Evolutionary conservation across 2,329 filamentous ascomycete species (phyloP), one percentile per base, ranked within the genome.

Genomic region (Didymella sp.): DNA sequence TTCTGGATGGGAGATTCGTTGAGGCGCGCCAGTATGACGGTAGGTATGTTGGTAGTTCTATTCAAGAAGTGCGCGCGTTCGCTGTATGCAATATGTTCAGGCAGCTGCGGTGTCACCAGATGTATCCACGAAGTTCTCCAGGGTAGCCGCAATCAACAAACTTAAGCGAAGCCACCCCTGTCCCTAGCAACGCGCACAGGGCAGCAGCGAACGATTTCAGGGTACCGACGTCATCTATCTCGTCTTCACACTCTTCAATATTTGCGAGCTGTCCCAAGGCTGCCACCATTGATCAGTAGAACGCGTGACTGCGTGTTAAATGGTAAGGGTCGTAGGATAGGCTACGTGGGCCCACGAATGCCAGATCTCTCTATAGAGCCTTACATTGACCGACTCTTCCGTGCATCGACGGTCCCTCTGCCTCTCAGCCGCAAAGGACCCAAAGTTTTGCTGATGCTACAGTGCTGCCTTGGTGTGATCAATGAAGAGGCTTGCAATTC

Each of bases 1-100:
- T 57, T 57, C 30, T 58, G 64, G 67, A 69, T 66, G 69, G 73
- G 66, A 46, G 62, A 65, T 56, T 74, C 72, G 66, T 71, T 74
- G 66, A 75, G 70, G 61, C 69, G 68, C 68, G 73, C 73, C 73
- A 75, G 66, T 63, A 72, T 74, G 66, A 63, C 70, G 70, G 66
- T 73, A 35, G 37, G 56, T 61, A 43, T 31, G 22, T 38, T 40
- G 19, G n/a, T 27, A 37, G 4, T 13, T 31, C 24, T 54, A 31
- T 54, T 38, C 27, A 48, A 45, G 31, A 54, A 35, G 41, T 44
- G 35, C 15, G 51, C 56, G 50, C 38, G 11, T 40, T 45, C 38
- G 49, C 58, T 54, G 38, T 56, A 46, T 59, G 49, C 42, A 58
- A 41, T 44, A 52, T 59, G 43, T 51, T 38, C 38, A 51, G 37